Evolutionary conservation across 305 asterid species (phyloP), one percentile per base, ranked within the genome.

Genomic region (Solanum hybrid): DNA sequence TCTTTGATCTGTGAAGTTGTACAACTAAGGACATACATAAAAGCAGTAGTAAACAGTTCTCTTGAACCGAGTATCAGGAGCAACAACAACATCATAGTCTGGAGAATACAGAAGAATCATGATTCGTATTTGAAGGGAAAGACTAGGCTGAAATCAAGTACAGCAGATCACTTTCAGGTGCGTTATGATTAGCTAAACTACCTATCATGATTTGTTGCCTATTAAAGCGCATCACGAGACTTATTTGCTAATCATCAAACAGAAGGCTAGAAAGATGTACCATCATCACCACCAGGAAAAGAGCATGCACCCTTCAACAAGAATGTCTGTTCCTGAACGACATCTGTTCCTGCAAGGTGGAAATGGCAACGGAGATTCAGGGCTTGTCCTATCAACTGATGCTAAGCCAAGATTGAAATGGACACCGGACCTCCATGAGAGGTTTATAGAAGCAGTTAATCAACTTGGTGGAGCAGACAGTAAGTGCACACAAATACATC

Each of bases 401-500:
- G 98, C 99, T 64, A 98, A 98, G 93, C 99, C 99, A 38, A 93
- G 99, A 90, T 91, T 98, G 66, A 98, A 98, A 94, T 98, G 99
- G 99, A 97, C 99, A 27, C 88, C 95, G 14, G 99, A 96, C 90
- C 98, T 97, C 73, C 99, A 97, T 51, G 96, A 95, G 92, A 91
- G 98, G 91, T 97, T 97, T 92, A 91, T 95, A 64, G 99, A 97
- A 91, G 99, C 99, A 85, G 98, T 97, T 60, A 96, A 95, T 93
- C 99, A 96, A 92, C 94, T 97, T 89, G 99, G 99, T 60, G 99
- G 99, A 92, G 98, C 99, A 91, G 99, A 97, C 92, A 96, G 99
- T 97, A 93, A 93, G 99, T 86, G 86, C 86, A 89, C 35, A 69
- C 71, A 34, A 89, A 56, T 15, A 10, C 86, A 78, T 88, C 86